Conservation (phyloP, 2,329 filamentous ascomycete genomes). For the Curvularia spicifera region DNA sequence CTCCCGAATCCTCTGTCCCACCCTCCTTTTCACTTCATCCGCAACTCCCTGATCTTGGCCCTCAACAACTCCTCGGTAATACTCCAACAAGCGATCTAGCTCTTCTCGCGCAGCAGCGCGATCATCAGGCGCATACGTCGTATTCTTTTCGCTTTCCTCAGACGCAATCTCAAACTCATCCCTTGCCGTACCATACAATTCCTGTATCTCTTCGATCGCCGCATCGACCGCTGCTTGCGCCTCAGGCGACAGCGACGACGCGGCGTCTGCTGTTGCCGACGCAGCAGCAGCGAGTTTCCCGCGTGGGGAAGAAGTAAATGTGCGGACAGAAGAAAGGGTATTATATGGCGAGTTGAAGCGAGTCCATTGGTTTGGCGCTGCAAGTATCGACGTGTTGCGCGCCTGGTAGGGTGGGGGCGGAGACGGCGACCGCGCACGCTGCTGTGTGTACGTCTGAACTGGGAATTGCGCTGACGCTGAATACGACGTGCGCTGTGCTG, state of each 20-base stretch:
- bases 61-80: constrained; percentile 53
- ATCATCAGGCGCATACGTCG: constrained; percentile 63
- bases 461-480: constrained; percentile 32
- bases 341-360: constrained; percentile 40
- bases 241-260: constrained; percentile 27
- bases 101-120: constrained; percentile 61
- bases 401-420: constrained; percentile 35
- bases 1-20: constrained; percentile 60
- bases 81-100: constrained; percentile 57
- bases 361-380: constrained; percentile 41
- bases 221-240: constrained; percentile 35
- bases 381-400: constrained; percentile 34
- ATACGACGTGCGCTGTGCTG: constrained; percentile 30
- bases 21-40: constrained; percentile 59
- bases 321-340: constrained; percentile 41
- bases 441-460: constrained; percentile 16
- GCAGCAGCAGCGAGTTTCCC: constrained; percentile 10
- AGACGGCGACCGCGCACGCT: constrained; percentile 32
- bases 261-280: constrained; percentile 6
- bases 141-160: constrained; percentile 61
- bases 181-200: constrained; percentile 49
- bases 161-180: constrained; percentile 59
- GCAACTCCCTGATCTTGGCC: constrained; percentile 52
- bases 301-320: constrained; percentile 31
- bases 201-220: constrained; percentile 44